These are phyloP conservation scores for Daphne laureola DNA, from an alignment of 441 rosid genomes.

Conservation along the genomic window DNA sequence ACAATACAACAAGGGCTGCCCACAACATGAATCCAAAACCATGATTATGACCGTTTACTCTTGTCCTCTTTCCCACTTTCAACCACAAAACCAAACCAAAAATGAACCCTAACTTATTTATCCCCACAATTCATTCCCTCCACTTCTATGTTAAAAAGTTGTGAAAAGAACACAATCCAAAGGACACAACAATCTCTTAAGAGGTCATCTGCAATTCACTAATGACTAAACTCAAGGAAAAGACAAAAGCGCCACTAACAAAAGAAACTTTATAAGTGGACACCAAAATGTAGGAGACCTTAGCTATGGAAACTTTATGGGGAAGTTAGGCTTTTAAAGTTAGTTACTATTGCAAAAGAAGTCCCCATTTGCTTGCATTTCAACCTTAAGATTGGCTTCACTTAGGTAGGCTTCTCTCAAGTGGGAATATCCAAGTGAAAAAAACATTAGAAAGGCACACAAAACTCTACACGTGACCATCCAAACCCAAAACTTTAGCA, in stretches of 20 bases:
- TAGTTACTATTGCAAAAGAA: slow-evolving; percentile 2
- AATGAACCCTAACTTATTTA: not conserved
- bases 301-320: not conserved
- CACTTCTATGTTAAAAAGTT: too few species aligned
- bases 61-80: not conserved
- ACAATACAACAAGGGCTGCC: not conserved
- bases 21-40: not conserved
- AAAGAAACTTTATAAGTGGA: slow-evolving; percentile 8
- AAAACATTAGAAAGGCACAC: not conserved
- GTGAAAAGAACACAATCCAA: too few species aligned
- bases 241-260: not conserved
- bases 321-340: slow-evolving; percentile 16
- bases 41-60: not conserved
- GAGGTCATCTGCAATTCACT: too few species aligned
- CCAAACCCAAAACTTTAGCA: slow-evolving; percentile 11
- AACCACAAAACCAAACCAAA: too few species aligned
- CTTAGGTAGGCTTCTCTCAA: not conserved
- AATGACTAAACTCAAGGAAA: not conserved
- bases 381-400: slow-evolving; percentile 12
- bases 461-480: slow-evolving; percentile 7
- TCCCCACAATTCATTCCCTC: not conserved
- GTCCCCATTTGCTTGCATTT: not conserved
- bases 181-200: too few species aligned
- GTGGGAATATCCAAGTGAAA: slow-evolving; percentile 10
- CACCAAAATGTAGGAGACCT: slow-evolving; percentile 12